Evolutionary conservation across 2,329 filamentous ascomycete species (phyloP).

Genomic region (Hypoxylon sp.): DNA sequence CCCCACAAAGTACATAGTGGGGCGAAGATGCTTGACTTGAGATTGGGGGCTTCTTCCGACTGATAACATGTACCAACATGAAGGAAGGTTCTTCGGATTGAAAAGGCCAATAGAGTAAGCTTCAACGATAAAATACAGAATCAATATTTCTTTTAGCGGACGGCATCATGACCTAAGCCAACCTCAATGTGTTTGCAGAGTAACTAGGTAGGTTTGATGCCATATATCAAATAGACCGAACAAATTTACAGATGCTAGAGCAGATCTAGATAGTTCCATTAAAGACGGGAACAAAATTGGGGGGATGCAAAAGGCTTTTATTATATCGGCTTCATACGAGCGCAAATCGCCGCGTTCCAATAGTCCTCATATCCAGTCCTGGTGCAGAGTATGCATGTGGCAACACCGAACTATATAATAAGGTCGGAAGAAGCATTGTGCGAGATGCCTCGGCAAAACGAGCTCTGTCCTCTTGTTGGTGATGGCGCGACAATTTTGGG

Average conservation of each 20-base stretch:
- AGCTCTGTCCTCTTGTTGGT: constrained; percentile 38
- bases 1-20: background rate
- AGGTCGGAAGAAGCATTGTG: background rate
- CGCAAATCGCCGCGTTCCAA: background rate
- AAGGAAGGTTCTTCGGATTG: background rate
- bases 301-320: background rate
- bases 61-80: too few relatives aligned
- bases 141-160: background rate
- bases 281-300: background rate
- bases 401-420: background rate
- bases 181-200: background rate
- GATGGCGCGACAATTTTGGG: constrained; percentile 58
- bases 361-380: background rate
- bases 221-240: background rate
- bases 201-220: background rate
- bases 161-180: background rate
- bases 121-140: background rate
- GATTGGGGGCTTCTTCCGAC: background rate
- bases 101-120: background rate
- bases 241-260: background rate
- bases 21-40: background rate
- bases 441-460: background rate
- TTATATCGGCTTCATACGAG: background rate
- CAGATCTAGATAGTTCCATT: background rate
- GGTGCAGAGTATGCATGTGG: background rate